These are phyloP conservation scores for Aspergillus sp. DNA, from an alignment of 2,329 filamentous ascomycete species.

Conservation along the genomic window DNA sequence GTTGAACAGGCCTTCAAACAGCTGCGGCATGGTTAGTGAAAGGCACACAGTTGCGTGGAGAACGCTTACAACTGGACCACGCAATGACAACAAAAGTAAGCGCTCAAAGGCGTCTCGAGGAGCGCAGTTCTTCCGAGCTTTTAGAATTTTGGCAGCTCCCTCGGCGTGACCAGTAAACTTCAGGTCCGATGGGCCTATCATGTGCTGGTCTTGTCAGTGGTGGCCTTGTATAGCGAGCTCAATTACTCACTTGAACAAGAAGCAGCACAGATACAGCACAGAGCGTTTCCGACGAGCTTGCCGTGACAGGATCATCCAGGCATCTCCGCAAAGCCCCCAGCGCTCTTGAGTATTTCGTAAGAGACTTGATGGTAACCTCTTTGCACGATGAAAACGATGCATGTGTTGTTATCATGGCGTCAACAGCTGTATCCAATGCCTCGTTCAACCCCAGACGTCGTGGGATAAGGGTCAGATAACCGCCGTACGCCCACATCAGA, in stretches of 20 bases:
- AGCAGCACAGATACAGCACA: slow-evolving; percentile 39
- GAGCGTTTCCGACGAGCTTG: slow-evolving; percentile 33
- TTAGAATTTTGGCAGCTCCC: slow-evolving; percentile 38
- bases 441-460: slow-evolving; percentile 46
- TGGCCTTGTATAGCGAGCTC: neutral
- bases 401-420: slow-evolving; percentile 31
- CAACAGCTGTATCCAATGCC: slow-evolving; percentile 46
- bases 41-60: neutral
- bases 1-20: slow-evolving; percentile 40
- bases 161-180: slow-evolving; percentile 31
- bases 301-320: slow-evolving; percentile 33
- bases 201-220: neutral
- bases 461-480: slow-evolving; percentile 49
- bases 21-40: slow-evolving; percentile 14
- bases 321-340: slow-evolving; percentile 27
- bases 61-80: slow-evolving; percentile 35
- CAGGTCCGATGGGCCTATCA: neutral
- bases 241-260: slow-evolving; percentile 27
- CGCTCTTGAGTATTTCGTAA: slow-evolving; percentile 35
- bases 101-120: slow-evolving; percentile 36
- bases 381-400: slow-evolving; percentile 23
- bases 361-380: slow-evolving; percentile 17
- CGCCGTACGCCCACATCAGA: slow-evolving; percentile 48
- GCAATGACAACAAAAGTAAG: slow-evolving; percentile 33
- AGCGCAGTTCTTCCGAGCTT: slow-evolving; percentile 29